A percentile compares a stretch with the other conserved stretches of the same genome.
Evolutionary conservation across 2,329 filamentous ascomycete species (phyloP).

Genomic region (Tolypocladium pustulatum): DNA sequence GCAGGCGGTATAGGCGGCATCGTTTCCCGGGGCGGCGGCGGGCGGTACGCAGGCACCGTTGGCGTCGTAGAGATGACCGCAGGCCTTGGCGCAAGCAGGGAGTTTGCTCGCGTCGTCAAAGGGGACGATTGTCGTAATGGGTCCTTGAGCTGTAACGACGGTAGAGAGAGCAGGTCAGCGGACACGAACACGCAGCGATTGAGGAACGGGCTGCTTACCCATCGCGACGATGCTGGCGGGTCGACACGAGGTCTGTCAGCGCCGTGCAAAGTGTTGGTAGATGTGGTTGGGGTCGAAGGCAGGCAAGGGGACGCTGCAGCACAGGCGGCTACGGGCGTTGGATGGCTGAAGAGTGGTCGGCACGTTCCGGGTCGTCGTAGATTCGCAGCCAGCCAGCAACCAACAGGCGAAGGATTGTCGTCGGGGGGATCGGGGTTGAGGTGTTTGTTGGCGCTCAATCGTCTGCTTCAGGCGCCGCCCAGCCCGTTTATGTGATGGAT

Average conservation of each 20-base stretch:
- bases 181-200: neutral
- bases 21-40: constrained; percentile 33
- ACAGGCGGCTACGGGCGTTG: neutral
- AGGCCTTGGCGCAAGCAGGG: constrained; percentile 50
- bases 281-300: no score
- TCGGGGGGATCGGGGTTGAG: neutral
- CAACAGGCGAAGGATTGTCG: neutral
- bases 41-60: constrained; percentile 61
- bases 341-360: neutral
- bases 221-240: neutral
- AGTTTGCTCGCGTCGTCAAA: constrained; percentile 35
- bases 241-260: neutral
- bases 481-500: neutral
- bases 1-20: constrained; percentile 52
- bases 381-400: neutral
- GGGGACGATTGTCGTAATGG: constrained; percentile 43
- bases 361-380: neutral
- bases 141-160: neutral
- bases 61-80: constrained; percentile 55
- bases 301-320: no score
- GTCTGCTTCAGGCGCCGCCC: neutral
- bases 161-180: neutral
- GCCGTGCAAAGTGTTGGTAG: neutral
- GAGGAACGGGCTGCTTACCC: neutral
- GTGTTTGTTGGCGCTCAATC: neutral